A percentile compares a stretch with the other conserved stretches of the same genome.
phyloP scores from a whole-genome alignment of 179 eudicot genomes.

The Camellia oleifera region DNA sequence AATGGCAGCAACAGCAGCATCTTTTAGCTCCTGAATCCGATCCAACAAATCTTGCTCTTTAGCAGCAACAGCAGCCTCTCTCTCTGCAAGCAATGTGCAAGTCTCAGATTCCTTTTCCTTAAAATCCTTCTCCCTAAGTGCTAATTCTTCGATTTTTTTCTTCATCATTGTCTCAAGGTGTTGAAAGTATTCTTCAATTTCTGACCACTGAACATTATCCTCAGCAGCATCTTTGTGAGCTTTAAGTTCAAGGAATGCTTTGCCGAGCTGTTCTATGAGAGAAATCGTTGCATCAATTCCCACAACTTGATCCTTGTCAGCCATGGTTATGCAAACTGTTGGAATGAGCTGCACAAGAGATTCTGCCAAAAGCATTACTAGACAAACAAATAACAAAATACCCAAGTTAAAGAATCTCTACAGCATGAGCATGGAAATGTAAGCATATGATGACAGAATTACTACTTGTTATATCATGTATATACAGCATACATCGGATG shows the following conservation, averaged over 20 bases:
- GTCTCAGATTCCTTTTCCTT: constrained; percentile 37
- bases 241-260: constrained; percentile 51
- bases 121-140: constrained; percentile 46
- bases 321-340: constrained; percentile 32
- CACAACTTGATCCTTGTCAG: constrained; percentile 29
- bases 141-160: constrained; percentile 45
- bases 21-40: constrained; percentile 59
- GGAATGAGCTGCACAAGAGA: constrained; percentile 19
- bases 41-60: constrained; percentile 63
- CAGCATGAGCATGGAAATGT: neutral
- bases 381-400: neutral
- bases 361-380: neutral
- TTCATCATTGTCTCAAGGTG: constrained; percentile 36
- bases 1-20: constrained; percentile 63
- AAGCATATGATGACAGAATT: neutral
- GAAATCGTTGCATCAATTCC: constrained; percentile 31
- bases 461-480: neutral
- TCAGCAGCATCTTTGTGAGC: constrained; percentile 32
- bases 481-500: neutral
- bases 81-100: constrained; percentile 36
- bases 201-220: constrained; percentile 32
- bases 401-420: neutral
- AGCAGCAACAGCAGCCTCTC: constrained; percentile 45
- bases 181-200: constrained; percentile 47
- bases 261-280: constrained; percentile 50